Percentiles rank a stretch among this genome's conserved stretches.
phyloP scores from a whole-genome alignment of 164 flowering plant genomes.

The Nelumbo lutea region DNA sequence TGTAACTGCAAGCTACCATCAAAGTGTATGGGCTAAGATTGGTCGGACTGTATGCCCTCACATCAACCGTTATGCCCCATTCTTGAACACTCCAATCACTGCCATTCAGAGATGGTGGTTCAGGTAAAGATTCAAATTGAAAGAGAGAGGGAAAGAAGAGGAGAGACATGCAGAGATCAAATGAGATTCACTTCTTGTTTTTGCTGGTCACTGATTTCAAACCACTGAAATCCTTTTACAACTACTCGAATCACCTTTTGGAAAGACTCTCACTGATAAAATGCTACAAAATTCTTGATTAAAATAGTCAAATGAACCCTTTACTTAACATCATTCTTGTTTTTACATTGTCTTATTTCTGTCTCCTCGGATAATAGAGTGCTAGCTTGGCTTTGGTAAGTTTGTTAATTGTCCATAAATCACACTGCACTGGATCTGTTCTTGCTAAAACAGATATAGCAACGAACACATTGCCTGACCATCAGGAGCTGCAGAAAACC shows the following conservation, averaged over 20 bases:
- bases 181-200: constrained; percentile 11
- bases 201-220: no score
- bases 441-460: constrained; percentile 14
- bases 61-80: constrained; percentile 69
- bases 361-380: neutral
- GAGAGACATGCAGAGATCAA: constrained; percentile 3
- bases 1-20: constrained; percentile 85
- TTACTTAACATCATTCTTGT: constrained; percentile 1
- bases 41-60: constrained; percentile 65
- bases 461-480: constrained; percentile 22
- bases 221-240: neutral
- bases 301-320: constrained; percentile 6
- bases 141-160: neutral
- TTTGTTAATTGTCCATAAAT: constrained; percentile 1
- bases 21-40: constrained; percentile 84
- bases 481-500: constrained; percentile 28
- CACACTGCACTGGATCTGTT: neutral
- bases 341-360: constrained; percentile 14
- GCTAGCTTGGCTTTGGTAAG: constrained; percentile 5
- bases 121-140: constrained; percentile 31
- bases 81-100: constrained; percentile 67
- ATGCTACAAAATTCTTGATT: constrained; percentile 7
- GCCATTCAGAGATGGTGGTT: constrained; percentile 90
- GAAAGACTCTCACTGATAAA: constrained; percentile 10
- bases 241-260: constrained; percentile 16